phyloP scores from a whole-genome alignment of 2,329 filamentous ascomycete genomes.

The Talaromyces marneffei region DNA sequence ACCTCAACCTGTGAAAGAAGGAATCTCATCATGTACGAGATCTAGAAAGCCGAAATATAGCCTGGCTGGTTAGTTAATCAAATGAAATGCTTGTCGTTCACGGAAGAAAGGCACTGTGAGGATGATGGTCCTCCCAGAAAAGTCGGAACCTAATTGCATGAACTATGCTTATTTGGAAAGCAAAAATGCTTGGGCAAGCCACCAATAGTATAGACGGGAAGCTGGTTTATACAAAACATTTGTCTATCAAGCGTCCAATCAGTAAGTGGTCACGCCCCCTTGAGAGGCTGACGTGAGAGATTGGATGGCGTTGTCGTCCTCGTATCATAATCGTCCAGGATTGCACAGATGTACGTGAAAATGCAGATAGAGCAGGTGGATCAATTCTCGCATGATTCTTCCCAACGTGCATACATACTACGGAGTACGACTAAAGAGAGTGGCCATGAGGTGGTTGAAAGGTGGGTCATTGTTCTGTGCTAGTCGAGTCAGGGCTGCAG shows the following conservation, averaged over 20 bases:
- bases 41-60: not conserved
- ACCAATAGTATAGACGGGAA: not conserved
- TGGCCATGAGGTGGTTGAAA: slow-evolving; percentile 6
- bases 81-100: not conserved
- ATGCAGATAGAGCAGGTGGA: not conserved
- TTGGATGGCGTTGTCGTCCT: not conserved
- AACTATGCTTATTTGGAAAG: not conserved
- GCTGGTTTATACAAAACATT: not conserved
- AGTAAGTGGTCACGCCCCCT: not conserved
- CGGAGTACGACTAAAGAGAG: not conserved
- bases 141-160: not conserved
- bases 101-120: not conserved
- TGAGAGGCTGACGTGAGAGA: not conserved
- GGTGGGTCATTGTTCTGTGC: not conserved
- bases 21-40: not conserved
- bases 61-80: too few species aligned
- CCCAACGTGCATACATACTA: too few species aligned
- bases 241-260: not conserved
- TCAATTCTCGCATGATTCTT: not conserved
- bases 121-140: not conserved
- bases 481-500: not conserved
- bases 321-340: not conserved
- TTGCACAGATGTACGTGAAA: not conserved
- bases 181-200: not conserved
- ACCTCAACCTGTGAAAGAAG: not conserved